Evolutionary conservation across 257 asterid species (phyloP).

Genomic region (Penstemon newberryi): DNA sequence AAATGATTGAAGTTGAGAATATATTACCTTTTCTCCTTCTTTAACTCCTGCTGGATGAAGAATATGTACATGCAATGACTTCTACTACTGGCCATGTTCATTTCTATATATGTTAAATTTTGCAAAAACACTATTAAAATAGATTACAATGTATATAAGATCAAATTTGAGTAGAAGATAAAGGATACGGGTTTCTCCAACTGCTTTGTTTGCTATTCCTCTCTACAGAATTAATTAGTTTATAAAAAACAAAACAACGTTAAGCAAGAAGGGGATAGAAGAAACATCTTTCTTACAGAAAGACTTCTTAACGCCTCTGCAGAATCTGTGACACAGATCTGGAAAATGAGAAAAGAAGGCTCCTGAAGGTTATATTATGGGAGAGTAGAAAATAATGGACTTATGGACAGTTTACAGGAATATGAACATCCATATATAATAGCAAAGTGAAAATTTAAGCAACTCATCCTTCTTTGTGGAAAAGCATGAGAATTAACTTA

Average conservation of each 20-base stretch:
- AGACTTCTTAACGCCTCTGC: constrained; percentile 63
- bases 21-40: constrained; percentile 54
- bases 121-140: constrained; percentile 10
- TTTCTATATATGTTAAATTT: constrained; percentile 53
- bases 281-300: constrained; percentile 53
- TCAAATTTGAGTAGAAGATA: constrained; percentile 9
- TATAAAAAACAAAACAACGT: constrained; percentile 23
- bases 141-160: constrained; percentile 9
- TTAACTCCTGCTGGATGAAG: constrained; percentile 53
- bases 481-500: background rate
- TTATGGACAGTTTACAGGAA: background rate
- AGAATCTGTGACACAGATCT: constrained; percentile 56
- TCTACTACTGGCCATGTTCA: constrained; percentile 87
- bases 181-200: constrained; percentile 89
- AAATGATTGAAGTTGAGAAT: constrained; percentile 11
- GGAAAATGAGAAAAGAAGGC: constrained; percentile 32
- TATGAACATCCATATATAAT: background rate
- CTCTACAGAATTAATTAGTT: constrained; percentile 42
- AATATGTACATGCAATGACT: constrained; percentile 77
- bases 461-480: constrained; percentile 11
- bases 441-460: constrained; percentile 6
- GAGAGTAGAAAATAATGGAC: background rate
- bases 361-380: constrained; percentile 10
- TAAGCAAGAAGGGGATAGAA: constrained; percentile 10
- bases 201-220: constrained; percentile 85